A percentile compares a stretch with the other conserved stretches of the same genome.
Evolutionary conservation across 1,139 yeast genomes (phyloP).

Genomic region (Geotrichum cucujoidarum): DNA sequence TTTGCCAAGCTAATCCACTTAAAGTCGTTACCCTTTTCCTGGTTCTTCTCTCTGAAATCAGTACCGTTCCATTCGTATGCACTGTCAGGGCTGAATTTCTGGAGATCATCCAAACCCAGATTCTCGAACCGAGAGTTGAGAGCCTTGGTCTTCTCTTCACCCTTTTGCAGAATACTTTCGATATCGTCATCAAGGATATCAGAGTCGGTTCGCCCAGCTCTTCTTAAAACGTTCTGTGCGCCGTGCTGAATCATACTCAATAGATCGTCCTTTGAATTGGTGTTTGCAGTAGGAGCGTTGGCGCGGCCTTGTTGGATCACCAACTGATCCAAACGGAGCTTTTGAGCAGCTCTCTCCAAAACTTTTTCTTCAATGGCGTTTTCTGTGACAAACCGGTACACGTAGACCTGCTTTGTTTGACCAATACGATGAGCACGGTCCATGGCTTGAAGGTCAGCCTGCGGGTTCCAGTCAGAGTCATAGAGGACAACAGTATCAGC

Average conservation of each 20-base stretch:
- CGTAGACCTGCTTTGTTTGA: conserved; percentile 92
- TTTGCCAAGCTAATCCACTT: conserved; percentile 84
- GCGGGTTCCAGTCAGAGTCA: conserved; percentile 99
- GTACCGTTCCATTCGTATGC: conserved; percentile 97
- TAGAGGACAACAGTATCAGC: conserved; percentile 88
- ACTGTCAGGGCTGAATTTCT: conserved; percentile 82
- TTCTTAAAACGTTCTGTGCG: conserved; percentile 74
- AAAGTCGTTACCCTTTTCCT: conserved; percentile 23
- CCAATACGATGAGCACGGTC: conserved; percentile 98
- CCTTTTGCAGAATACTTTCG: conserved; percentile 69
- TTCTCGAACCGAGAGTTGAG: conserved; percentile 76
- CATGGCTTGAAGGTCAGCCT: conserved; percentile 98
- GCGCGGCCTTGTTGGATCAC: conserved; percentile 93
- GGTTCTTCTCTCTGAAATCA: conserved; percentile 65
- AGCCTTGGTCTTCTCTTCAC: conserved; percentile 74
- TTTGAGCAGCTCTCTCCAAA: conserved; percentile 92
- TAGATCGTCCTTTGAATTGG: conserved; percentile 71
- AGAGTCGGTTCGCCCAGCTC: conserved; percentile 32
- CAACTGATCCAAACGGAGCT: conserved; percentile 83
- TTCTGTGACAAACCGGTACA: conserved; percentile 87
- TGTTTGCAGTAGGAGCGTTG: conserved; percentile 47
- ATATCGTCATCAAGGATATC: conserved; percentile 60
- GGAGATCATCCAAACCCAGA: conserved; percentile 86
- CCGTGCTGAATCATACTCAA: conserved; percentile 96
- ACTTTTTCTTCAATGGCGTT: conserved; percentile 96